A percentile compares a stretch with the other conserved stretches of the same genome.
These are phyloP conservation scores for Epicoccum sorghinum DNA, from an alignment of 2,329 filamentous ascomycete genomes.

Conservation along the genomic window DNA sequence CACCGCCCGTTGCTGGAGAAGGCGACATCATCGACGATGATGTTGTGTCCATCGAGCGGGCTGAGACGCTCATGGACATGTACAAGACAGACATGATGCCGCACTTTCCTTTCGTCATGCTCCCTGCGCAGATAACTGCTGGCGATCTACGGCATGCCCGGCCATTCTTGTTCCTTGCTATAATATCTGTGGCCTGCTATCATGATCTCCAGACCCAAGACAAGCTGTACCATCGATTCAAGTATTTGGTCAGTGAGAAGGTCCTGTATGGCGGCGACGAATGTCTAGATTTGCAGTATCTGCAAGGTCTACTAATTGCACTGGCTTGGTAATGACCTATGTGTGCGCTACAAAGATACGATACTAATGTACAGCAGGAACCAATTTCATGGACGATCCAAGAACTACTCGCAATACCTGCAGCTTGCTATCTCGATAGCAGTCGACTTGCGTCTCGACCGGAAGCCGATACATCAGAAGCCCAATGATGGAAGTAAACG, in stretches of 20 bases:
- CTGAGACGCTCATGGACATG: slow-evolving; percentile 35
- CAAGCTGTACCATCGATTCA: slow-evolving; percentile 39
- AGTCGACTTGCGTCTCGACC: slow-evolving; percentile 39
- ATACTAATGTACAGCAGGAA: slow-evolving; percentile 27
- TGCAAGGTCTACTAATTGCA: slow-evolving; percentile 37
- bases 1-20: slow-evolving; percentile 21
- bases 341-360: not conserved
- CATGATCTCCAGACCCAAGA: slow-evolving; percentile 44
- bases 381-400: slow-evolving; percentile 39
- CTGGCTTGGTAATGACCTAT: slow-evolving; percentile 34
- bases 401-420: slow-evolving; percentile 39
- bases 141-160: slow-evolving; percentile 35
- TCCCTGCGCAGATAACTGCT: slow-evolving; percentile 32
- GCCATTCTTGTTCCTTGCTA: slow-evolving; percentile 37
- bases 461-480: slow-evolving; percentile 28
- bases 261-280: slow-evolving; percentile 38
- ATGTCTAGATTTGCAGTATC: slow-evolving; percentile 33
- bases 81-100: slow-evolving; percentile 47
- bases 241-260: slow-evolving; percentile 37
- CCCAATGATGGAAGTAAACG: slow-evolving; percentile 30
- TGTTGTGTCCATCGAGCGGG: slow-evolving; percentile 33
- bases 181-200: slow-evolving; percentile 39
- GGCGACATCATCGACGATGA: slow-evolving; percentile 39
- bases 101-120: slow-evolving; percentile 48
- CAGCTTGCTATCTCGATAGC: slow-evolving; percentile 40